Percentiles rank a stretch among this genome's conserved stretches.
These are phyloP conservation scores for Ceratobasidium sp. DNA, from an alignment of 1,284 basidiomycete species.

Conservation along the genomic window DNA sequence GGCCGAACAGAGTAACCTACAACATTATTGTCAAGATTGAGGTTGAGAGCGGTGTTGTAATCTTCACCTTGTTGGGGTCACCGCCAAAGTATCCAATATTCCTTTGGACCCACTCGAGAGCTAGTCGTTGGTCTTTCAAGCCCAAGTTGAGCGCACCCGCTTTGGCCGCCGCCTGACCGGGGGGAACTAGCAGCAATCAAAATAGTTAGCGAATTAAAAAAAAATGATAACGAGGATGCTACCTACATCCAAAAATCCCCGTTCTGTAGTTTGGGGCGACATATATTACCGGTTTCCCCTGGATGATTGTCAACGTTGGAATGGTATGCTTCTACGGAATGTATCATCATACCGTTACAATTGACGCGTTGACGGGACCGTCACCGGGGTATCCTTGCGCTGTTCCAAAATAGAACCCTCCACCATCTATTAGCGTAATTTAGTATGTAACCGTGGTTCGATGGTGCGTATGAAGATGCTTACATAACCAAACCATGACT, in stretches of 20 bases:
- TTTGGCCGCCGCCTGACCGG: conserved; percentile 51
- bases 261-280: conserved; percentile 55
- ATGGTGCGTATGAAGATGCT: neutral
- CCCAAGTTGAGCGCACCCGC: conserved; percentile 54
- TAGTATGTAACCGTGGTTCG: neutral
- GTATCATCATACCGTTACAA: conserved; percentile 21
- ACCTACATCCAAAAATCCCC: conserved; percentile 31
- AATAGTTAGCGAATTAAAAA: neutral
- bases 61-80: conserved; percentile 55
- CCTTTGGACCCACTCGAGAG: conserved; percentile 62
- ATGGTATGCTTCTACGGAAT: too few relatives aligned
- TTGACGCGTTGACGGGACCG: neutral
- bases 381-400: conserved; percentile 26
- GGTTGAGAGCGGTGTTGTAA: neutral
- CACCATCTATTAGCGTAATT: conserved; percentile 52
- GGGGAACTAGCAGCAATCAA: conserved; percentile 52
- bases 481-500: conserved; percentile 56
- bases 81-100: conserved; percentile 63
- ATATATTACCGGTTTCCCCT: conserved; percentile 52
- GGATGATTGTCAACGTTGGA: too few relatives aligned
- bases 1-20: conserved; percentile 50
- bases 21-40: neutral
- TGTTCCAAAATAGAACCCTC: conserved; percentile 52
- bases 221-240: neutral
- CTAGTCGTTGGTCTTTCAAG: conserved; percentile 59